These are phyloP conservation scores for Pezicula radicicola DNA, from an alignment of 2,329 filamentous ascomycete genomes.

Conservation along the genomic window DNA sequence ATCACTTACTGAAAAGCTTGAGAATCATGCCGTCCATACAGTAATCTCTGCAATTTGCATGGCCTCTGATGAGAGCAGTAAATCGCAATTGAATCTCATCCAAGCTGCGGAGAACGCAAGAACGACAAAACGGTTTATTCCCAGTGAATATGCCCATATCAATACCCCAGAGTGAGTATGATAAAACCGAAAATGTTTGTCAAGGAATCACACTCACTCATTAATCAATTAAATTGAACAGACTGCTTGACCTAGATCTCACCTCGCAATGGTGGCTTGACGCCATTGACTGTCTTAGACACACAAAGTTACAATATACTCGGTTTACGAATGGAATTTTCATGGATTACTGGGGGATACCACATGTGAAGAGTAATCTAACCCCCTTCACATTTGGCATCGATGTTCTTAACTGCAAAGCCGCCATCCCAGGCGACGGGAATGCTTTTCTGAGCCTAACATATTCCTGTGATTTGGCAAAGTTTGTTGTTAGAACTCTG, in stretches of 20 bases:
- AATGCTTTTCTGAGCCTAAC: constrained; percentile 13
- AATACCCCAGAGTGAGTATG: background rate
- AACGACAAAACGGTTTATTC: constrained; percentile 12
- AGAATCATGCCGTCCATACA: constrained; percentile 13
- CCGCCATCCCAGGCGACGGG: constrained; percentile 18
- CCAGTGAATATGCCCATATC: constrained; percentile 11
- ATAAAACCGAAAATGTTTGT: background rate
- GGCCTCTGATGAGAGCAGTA: background rate
- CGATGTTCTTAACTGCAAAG: constrained; percentile 12
- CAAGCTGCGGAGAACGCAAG: constrained; percentile 11
- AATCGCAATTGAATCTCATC: constrained; percentile 15
- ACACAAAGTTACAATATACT: constrained; percentile 12
- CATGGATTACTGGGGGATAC: constrained; percentile 12
- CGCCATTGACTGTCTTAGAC: background rate
- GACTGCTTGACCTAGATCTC: background rate
- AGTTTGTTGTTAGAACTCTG: constrained; percentile 13
- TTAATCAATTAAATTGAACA: background rate
- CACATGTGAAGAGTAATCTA: constrained; percentile 13
- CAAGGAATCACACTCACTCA: background rate
- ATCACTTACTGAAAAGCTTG: background rate
- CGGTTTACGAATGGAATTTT: constrained; percentile 12
- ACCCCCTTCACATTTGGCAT: constrained; percentile 26
- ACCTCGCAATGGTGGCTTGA: background rate
- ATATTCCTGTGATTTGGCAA: constrained; percentile 19
- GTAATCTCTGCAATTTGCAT: constrained; percentile 13